Conservation (phyloP, 306 rosid species). For the Quercus engelmannii region DNA sequence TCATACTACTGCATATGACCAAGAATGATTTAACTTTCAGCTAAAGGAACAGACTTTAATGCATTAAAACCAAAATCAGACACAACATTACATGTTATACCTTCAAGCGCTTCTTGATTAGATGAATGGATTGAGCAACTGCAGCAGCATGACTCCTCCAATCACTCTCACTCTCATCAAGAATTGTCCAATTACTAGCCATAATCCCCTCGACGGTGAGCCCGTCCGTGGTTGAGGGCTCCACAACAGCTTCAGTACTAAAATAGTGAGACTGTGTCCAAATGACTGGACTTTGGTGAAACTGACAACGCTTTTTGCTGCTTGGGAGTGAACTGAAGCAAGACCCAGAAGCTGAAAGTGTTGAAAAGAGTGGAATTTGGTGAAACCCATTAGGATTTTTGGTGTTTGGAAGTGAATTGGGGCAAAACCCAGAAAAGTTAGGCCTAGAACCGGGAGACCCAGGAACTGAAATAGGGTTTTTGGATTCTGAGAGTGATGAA, state of each 20-base stretch:
- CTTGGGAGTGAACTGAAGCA: slow-evolving; percentile 12
- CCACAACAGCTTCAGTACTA: slow-evolving; percentile 40
- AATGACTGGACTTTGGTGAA: slow-evolving; percentile 3
- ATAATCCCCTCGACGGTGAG: slow-evolving; percentile 70
- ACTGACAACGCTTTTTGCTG: neutral
- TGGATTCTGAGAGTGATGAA: neutral
- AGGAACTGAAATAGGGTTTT: neutral
- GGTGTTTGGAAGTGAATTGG: slow-evolving; percentile 7
- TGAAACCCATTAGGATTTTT: slow-evolving; percentile 1
- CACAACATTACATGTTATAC: slow-evolving; percentile 25
- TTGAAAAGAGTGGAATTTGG: slow-evolving; percentile 5
- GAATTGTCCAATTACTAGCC: slow-evolving; percentile 58
- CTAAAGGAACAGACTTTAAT: neutral
- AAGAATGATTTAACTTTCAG: neutral
- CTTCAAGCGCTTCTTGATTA: slow-evolving; percentile 84
- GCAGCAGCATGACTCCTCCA: slow-evolving; percentile 95
- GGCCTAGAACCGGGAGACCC: neutral
- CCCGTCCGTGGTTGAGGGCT: slow-evolving; percentile 70
- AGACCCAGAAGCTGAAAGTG: neutral
- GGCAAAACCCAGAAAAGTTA: neutral
- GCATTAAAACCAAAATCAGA: neutral
- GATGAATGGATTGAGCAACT: slow-evolving; percentile 73
- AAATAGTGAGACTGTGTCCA: slow-evolving; percentile 33
- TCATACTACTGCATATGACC: neutral
- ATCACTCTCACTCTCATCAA: slow-evolving; percentile 60